Base-by-base conservation (phyloP, 495 filamentous ascomycete genomes). In the Articulospora tetracladia region DNA sequence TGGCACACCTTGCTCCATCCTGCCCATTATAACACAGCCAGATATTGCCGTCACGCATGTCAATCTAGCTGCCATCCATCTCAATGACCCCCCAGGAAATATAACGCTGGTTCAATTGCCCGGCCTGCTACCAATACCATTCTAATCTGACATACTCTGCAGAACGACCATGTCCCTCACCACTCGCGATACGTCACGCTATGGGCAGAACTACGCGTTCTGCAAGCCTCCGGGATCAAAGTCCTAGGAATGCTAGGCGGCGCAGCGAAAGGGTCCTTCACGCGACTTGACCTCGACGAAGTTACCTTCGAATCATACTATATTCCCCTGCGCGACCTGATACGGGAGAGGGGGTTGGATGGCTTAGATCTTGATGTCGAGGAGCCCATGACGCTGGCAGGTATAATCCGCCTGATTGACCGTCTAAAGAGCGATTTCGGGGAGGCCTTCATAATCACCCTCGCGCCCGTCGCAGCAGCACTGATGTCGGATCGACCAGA, bases 351-450 rank as follows among this genome's bases (percentile, higher is more conserved):
- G 65, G 69, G 69, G 2, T 74, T 93, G 4, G 76, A 93, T 26
- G 91, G 91, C 0, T 64, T 96, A 7, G 91, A 96, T 67, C 79
- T 96, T 17, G 91, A 96, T 65, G 89, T 95, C 39, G 91, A 96
- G 69, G 88, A 95, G 70, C 51, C 65, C 2, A 93, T 92, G 85
- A 86, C 85, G 15, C 76, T 91, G 15, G 48, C 46, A 0, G 90
- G 89, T n/a, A 76, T 93, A 46, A 77, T 85, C 20, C 79, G 88
- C 8, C 75, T 96, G 13, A 86, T 96, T 44, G 80, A 87, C 61
- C 78, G 86, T 8, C 78, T 96, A 41, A 84, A 87, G 48, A 72
- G 69, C 3, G 91, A 96, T 67, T 84, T 93, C 58, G 88, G 89
- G 0, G 69, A 79, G 0, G 68, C 59, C 15, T 96, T 94, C 62